Percentiles rank a stretch among this genome's conserved stretches.
Evolutionary conservation across 2,329 filamentous ascomycete genomes (phyloP).

Genomic region (Xylaria sp.): DNA sequence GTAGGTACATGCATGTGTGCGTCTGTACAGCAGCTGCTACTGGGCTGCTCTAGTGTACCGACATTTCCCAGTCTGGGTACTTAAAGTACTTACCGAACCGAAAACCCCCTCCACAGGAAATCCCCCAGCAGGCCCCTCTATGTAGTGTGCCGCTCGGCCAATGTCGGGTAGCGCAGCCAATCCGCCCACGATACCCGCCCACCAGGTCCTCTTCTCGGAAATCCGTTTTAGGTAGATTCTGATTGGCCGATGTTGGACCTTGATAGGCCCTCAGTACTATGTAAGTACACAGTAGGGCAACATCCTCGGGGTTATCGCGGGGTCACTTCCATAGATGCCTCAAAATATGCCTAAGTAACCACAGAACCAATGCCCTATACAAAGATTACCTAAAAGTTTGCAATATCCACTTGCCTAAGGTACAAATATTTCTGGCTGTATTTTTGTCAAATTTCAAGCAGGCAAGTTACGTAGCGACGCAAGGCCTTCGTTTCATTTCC

Average conservation of each 20-base stretch:
- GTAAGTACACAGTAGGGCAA: conserved; percentile 4
- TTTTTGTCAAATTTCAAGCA: too few species aligned
- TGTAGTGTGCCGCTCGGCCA: conserved; percentile 35
- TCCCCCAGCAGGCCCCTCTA: neutral
- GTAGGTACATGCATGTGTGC: conserved; percentile 4
- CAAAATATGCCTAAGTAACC: too few species aligned
- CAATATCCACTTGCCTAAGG: too few species aligned
- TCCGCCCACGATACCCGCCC: neutral
- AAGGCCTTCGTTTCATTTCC: neutral
- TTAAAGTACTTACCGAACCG: neutral
- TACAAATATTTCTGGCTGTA: too few species aligned
- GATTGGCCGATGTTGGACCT: conserved; percentile 10
- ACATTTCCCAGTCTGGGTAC: neutral
- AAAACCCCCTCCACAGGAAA: conserved; percentile 5
- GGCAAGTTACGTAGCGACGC: too few species aligned
- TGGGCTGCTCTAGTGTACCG: conserved; percentile 1
- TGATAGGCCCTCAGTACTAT: neutral
- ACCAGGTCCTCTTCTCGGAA: conserved; percentile 14
- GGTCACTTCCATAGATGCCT: neutral
- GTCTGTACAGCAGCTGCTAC: neutral
- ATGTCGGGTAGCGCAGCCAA: conserved; percentile 42
- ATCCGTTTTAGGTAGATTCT: neutral
- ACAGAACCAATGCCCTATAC: too few species aligned
- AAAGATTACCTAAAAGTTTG: too few species aligned
- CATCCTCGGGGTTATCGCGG: neutral